These are phyloP conservation scores for Graphiopsis chlorocephala DNA, from an alignment of 2,329 filamentous ascomycete species.

Conservation along the genomic window DNA sequence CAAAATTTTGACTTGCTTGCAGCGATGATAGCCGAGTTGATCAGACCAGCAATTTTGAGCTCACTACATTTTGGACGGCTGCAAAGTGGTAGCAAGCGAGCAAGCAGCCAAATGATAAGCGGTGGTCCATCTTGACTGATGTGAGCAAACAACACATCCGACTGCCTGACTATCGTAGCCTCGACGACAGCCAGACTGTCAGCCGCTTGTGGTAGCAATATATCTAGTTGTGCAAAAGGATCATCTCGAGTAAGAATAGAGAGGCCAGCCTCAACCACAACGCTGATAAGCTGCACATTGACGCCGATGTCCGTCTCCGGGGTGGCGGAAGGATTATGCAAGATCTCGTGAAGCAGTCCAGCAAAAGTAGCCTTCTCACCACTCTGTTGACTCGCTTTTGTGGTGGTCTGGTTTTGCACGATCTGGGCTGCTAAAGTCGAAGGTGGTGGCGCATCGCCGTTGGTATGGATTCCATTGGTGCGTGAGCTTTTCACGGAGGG, in stretches of 20 bases:
- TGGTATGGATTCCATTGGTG: constrained; percentile 28
- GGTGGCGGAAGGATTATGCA: constrained; percentile 44
- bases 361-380: constrained; percentile 62
- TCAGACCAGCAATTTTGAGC: constrained; percentile 41
- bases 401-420: constrained; percentile 64
- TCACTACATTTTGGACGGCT: constrained; percentile 40
- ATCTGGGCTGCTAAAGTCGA: constrained; percentile 87
- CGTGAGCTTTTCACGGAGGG: constrained; percentile 19
- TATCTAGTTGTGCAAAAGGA: constrained; percentile 59
- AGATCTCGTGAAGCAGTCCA: constrained; percentile 65
- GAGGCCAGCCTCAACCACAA: constrained; percentile 76
- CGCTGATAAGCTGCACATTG: constrained; percentile 81
- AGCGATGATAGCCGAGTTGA: constrained; percentile 38
- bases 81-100: constrained; percentile 51
- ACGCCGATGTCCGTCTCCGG: constrained; percentile 67
- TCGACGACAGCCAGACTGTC: constrained; percentile 77
- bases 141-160: constrained; percentile 56
- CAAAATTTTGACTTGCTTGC: constrained; percentile 37
- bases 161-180: constrained; percentile 72
- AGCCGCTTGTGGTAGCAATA: constrained; percentile 58
- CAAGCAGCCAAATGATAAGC: constrained; percentile 54
- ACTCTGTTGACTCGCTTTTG: constrained; percentile 60
- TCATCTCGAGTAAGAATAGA: constrained; percentile 67
- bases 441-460: constrained; percentile 49
- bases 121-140: constrained; percentile 42